Evolutionary conservation across 805 yeast species (phyloP), one percentile per base, ranked within the genome.

Genomic region (Saccharomycopsis fodiens): DNA sequence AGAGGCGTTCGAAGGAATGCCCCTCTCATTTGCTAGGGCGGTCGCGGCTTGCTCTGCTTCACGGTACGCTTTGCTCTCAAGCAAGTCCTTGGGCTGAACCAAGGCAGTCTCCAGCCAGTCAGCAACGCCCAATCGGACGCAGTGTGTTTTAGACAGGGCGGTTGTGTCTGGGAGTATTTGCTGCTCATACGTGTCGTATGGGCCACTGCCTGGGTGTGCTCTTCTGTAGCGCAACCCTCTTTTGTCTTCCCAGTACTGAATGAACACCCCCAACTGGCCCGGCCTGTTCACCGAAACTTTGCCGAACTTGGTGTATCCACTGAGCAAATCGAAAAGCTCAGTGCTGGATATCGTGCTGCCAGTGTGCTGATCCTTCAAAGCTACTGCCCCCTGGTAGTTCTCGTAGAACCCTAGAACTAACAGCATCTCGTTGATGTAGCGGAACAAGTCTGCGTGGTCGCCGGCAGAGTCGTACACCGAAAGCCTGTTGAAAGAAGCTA

Each of bases 201-300:
- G 15, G 17, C 7, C 36, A 6, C 8, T 35, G 10, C 22, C 10
- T 17, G 13, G 21, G 6, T 27, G 30, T 16, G 16, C 10, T 39
- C 32, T 25, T 6, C 23, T 39, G 31, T 47, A 47, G 15, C 23
- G 38, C 8, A 50, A 16, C 16, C 37, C 27, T 34, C 51, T 31
- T 13, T 42, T 45, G 40, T 47, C 45, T 31, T 47, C 47, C 53
- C 53, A 50, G 22, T 35, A 50, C 27, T 50, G 44, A 5, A 50
- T 40, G 23, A 44, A 50, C 12, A 50, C 22, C 2, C 53, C 53
- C 6, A 47, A n/a, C 13, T 50, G 29, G 17, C 37, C 23, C 15
- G 40, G 23, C 12, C 38, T 12, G 29, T 47, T 50, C 5, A 21
- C 35, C 10, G 23, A 17, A 1, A 32, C 20, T 30, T 50, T 45